Evolutionary conservation across 352 stramenopile genomes (phyloP).

Genomic region (Hyaloperonospora brassicae): DNA sequence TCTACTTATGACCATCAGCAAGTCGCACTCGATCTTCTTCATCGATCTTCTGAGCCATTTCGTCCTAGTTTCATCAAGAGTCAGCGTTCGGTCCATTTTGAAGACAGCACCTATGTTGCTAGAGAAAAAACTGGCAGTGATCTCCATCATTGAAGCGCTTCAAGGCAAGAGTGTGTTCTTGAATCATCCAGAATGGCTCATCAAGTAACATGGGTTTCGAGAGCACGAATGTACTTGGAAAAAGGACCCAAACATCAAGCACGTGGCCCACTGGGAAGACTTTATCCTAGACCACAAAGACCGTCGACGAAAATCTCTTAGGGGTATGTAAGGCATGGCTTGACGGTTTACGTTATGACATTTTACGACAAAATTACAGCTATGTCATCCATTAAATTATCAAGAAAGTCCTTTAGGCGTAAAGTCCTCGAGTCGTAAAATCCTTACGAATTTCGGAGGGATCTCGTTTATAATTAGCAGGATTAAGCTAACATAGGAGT

Average conservation of each 20-base stretch:
- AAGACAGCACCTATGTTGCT: background rate
- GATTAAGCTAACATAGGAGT: too few relatives aligned
- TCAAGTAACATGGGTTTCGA: background rate
- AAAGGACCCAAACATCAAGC: background rate
- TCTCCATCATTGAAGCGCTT: background rate
- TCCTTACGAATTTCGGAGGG: too few relatives aligned
- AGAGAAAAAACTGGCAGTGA: background rate
- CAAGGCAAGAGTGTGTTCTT: background rate
- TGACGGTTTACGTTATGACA: too few relatives aligned
- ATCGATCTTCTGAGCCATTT: background rate
- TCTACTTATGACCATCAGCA: background rate
- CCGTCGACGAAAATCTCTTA: too few relatives aligned
- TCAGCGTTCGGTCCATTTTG: background rate
- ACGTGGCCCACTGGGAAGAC: too few relatives aligned
- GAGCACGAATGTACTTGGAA: background rate
- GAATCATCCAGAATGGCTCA: background rate
- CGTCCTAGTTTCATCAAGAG: background rate
- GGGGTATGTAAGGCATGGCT: too few relatives aligned
- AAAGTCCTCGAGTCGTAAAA: too few relatives aligned
- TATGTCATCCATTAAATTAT: too few relatives aligned
- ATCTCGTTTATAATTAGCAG: too few relatives aligned
- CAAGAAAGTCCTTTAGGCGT: too few relatives aligned
- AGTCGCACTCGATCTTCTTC: background rate
- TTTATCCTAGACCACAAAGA: too few relatives aligned
- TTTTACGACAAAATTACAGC: too few relatives aligned